Evolutionary conservation across 768 basidiomycete genomes (phyloP).

Genomic region (Fibroporia radiculosa): DNA sequence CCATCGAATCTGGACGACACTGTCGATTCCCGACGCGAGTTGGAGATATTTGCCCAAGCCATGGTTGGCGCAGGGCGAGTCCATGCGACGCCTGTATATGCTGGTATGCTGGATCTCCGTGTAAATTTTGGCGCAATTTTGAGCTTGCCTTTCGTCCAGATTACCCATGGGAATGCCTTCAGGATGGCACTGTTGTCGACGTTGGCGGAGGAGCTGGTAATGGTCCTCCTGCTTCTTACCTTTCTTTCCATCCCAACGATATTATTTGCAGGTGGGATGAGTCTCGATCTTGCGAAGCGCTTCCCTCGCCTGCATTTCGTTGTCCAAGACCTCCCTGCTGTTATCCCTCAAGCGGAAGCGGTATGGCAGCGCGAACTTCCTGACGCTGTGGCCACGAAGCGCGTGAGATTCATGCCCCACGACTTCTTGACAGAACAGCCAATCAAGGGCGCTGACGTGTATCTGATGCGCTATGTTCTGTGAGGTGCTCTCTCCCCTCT

Average conservation of each 20-base stretch:
- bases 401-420: slow-evolving; percentile 6
- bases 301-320: slow-evolving; percentile 12
- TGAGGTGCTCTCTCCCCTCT: background rate
- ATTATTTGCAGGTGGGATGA: slow-evolving; percentile 5
- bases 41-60: slow-evolving; percentile 1
- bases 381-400: background rate
- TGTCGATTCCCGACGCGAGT: slow-evolving; percentile 1
- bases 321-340: slow-evolving; percentile 14
- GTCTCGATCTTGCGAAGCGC: slow-evolving; percentile 11
- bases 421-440: slow-evolving; percentile 14
- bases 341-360: slow-evolving; percentile 7
- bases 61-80: slow-evolving; percentile 5
- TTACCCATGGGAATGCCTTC: slow-evolving; percentile 9
- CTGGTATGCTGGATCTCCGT: slow-evolving; percentile 4
- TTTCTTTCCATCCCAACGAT: background rate
- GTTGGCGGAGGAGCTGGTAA: slow-evolving; percentile 11
- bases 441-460: slow-evolving; percentile 10
- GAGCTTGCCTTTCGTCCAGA: background rate
- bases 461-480: slow-evolving; percentile 9
- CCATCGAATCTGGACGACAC: slow-evolving; percentile 5
- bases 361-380: slow-evolving; percentile 5
- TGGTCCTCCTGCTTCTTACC: background rate
- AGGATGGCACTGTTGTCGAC: slow-evolving; percentile 9
- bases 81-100: slow-evolving; percentile 3
- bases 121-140: background rate